These are phyloP conservation scores for Reutealis trisperma DNA, from an alignment of 345 rosid genomes.

Conservation along the genomic window DNA sequence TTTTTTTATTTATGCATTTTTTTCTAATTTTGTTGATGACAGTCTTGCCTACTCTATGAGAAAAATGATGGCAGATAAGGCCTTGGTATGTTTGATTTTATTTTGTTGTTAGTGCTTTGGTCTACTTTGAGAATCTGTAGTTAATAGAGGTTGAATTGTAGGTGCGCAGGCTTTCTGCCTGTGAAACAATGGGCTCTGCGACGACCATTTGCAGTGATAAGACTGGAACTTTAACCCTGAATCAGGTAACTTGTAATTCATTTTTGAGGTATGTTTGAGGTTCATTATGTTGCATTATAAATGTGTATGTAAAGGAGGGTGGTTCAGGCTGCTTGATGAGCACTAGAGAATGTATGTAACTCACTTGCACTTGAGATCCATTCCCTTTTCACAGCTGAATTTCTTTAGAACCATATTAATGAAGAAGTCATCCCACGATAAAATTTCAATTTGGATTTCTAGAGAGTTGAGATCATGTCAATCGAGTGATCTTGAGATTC, in stretches of 20 bases:
- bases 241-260: constrained; percentile 51
- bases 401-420: background rate
- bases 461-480: background rate
- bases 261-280: constrained; percentile 14
- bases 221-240: constrained; percentile 96
- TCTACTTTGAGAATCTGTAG: background rate
- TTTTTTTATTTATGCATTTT: background rate
- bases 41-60: constrained; percentile 99
- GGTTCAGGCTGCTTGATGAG: background rate
- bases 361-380: background rate
- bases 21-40: constrained; percentile 13
- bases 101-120: constrained; percentile 5
- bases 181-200: constrained; percentile 99
- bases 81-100: constrained; percentile 61
- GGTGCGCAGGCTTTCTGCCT: constrained; percentile 99
- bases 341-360: background rate
- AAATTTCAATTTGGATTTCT: background rate
- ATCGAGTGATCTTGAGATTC: background rate
- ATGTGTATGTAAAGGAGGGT: background rate
- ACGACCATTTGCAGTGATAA: constrained; percentile 99
- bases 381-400: background rate
- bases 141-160: constrained; percentile 37
- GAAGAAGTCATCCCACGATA: background rate
- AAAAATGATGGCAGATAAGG: constrained; percentile 99
- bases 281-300: background rate